Conservation (phyloP, 176 grass and related monocot species). For the Zea mays region DNA sequence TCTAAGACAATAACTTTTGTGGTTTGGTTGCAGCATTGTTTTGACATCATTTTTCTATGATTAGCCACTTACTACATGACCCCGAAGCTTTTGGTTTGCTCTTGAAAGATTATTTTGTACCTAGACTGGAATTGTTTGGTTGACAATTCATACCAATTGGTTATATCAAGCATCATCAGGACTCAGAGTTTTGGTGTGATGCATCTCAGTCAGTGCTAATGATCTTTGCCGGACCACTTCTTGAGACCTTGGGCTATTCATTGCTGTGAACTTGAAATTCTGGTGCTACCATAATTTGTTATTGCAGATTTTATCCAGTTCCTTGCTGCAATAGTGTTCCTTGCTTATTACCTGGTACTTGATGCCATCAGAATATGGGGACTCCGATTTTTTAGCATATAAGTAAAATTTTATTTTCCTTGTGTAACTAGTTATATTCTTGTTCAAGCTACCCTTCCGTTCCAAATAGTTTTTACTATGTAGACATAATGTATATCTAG, state of each 20-base stretch:
- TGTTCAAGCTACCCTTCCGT: background rate
- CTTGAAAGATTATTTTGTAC: constrained; percentile 7
- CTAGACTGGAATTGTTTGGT: background rate
- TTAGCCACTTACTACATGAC: background rate
- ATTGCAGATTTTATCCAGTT: background rate
- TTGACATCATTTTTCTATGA: background rate
- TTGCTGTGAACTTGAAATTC: background rate
- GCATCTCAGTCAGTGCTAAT: background rate
- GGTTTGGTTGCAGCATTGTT: background rate
- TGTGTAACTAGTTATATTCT: background rate
- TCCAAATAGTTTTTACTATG: background rate
- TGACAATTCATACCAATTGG: background rate
- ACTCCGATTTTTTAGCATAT: background rate
- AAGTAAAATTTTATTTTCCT: background rate
- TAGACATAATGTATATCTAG: background rate
- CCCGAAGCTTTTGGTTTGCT: background rate
- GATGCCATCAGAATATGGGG: background rate
- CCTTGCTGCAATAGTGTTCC: background rate
- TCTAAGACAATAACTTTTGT: background rate
- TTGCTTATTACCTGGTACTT: background rate
- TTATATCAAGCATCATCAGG: background rate
- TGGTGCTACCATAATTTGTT: background rate
- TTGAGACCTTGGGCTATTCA: background rate
- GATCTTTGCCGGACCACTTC: background rate
- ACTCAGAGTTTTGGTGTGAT: background rate